Conservation (phyloP, 2,329 filamentous ascomycete species). For the Simplicillium sp. region DNA sequence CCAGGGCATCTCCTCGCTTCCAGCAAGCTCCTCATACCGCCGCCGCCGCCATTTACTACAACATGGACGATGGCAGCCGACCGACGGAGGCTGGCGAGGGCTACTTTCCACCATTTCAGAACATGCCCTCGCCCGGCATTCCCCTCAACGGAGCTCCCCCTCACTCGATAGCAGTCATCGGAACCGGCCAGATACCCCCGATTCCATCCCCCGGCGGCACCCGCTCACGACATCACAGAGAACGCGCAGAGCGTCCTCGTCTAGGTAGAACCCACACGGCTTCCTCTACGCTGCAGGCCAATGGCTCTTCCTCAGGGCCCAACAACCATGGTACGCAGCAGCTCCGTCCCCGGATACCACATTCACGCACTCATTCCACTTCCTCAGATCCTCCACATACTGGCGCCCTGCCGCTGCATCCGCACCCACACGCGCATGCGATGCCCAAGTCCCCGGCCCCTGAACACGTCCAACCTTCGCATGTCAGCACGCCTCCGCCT, state of each 20-base stretch:
- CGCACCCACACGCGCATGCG: slow-evolving; percentile 36
- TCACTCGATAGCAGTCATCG: slow-evolving; percentile 71
- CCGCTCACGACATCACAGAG: slow-evolving; percentile 43
- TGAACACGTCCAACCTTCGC: slow-evolving; percentile 28
- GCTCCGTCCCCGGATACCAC: slow-evolving; percentile 28
- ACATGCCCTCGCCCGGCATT: slow-evolving; percentile 28
- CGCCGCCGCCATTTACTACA: slow-evolving; percentile 37
- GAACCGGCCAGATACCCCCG: slow-evolving; percentile 68
- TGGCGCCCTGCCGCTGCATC: slow-evolving; percentile 39
- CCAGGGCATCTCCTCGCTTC: slow-evolving; percentile 64
- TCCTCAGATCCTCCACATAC: slow-evolving; percentile 40
- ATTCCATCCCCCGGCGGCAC: slow-evolving; percentile 75
- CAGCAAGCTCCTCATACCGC: slow-evolving; percentile 28
- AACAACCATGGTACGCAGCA: slow-evolving; percentile 25
- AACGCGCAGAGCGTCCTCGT: slow-evolving; percentile 49
- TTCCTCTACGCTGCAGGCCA: slow-evolving; percentile 62
- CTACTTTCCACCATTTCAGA: slow-evolving; percentile 68
- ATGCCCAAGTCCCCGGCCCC: slow-evolving; percentile 43
- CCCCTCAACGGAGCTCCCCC: slow-evolving; percentile 24
- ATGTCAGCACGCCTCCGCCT: slow-evolving; percentile 42
- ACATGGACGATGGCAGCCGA: slow-evolving; percentile 45
- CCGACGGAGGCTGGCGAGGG: slow-evolving; percentile 64
- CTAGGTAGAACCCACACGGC: slow-evolving; percentile 66
- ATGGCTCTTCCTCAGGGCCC: slow-evolving; percentile 28
- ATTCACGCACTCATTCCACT: slow-evolving; percentile 49